Evolutionary conservation across 345 rosid species (phyloP), one percentile per base, ranked within the genome.

Genomic region (Populus davidiana): DNA sequence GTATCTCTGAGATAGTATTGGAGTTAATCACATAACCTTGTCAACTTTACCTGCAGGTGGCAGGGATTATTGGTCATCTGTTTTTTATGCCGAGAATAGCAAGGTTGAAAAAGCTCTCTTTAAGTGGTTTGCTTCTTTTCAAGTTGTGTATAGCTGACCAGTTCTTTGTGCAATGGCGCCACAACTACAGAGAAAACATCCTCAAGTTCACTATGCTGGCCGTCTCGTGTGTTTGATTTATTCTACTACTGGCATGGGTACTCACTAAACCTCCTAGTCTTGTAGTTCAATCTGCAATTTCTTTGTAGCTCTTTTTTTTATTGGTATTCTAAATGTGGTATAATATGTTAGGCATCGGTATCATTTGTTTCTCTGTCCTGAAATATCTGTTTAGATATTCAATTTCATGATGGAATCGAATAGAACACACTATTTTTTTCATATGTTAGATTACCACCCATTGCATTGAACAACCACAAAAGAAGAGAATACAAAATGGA

Each of bases 91-190:
- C 93, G 88, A 93, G 98, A 80, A 90, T 93, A 77, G 98, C 97
- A 68, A 91, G 98, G 86, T 97, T 92, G 47, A 89, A 74, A 67
- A 90, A 86, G 86, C 94, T 96, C 49, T 93, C 99, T 17, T 81
- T 92, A 76, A 96, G 97, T 78, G 97, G 97, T 43, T 83, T 92
- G 81, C 86, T 93, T 61, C 93, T 93, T 14, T 92, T 91, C 89
- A 89, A 87, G 79, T 85, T 91, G 10, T 75, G 85, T 23, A 83
- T 91, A 69, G 97, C 93, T 38, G 98, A 96, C 87, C 89, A 90
- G 70, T 87, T 93, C 81, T 93, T 82, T 76, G 97, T 93, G 80
- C 98, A 95, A 47, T 92, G 99, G 97, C 94, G 97, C 94, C 98
- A 6, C 91, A 91, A 61, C 85, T 92, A 33, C 91, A 87, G 79